Percentiles rank a stretch among this genome's conserved stretches.
phyloP scores from a whole-genome alignment of 2,329 filamentous ascomycete species.

The Neofusicoccum laricinum region DNA sequence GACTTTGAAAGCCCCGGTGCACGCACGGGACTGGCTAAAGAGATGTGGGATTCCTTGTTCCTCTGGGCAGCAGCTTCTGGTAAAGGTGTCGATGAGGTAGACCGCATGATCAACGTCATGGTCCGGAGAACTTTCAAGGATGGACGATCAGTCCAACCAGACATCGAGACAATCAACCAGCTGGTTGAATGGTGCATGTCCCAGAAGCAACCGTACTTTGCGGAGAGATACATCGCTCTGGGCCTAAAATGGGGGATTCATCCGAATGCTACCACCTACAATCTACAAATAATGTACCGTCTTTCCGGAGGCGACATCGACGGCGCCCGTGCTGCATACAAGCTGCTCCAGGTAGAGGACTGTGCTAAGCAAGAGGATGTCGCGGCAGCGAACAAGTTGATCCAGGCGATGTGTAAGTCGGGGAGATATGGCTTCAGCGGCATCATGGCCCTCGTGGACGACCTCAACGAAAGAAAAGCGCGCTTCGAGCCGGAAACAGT shows the following conservation, averaged over 20 bases:
- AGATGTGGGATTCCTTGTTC: slow-evolving; percentile 66
- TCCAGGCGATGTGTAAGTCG: slow-evolving; percentile 64
- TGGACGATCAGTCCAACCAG: slow-evolving; percentile 51
- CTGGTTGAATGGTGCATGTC: slow-evolving; percentile 71
- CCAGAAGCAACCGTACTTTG: slow-evolving; percentile 67
- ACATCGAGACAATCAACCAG: slow-evolving; percentile 71
- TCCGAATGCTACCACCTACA: slow-evolving; percentile 67
- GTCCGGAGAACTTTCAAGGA: slow-evolving; percentile 48
- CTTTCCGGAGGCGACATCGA: slow-evolving; percentile 70
- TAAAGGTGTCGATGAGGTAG: slow-evolving; percentile 68
- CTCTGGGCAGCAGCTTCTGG: slow-evolving; percentile 73
- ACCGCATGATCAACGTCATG: slow-evolving; percentile 70
- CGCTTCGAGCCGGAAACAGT: slow-evolving; percentile 73
- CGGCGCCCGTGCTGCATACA: slow-evolving; percentile 65
- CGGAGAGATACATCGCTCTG: slow-evolving; percentile 69
- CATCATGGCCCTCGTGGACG: slow-evolving; percentile 70
- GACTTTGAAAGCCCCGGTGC: neutral
- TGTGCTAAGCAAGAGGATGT: slow-evolving; percentile 56
- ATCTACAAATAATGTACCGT: slow-evolving; percentile 73
- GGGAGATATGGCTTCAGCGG: slow-evolving; percentile 64
- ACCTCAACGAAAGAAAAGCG: slow-evolving; percentile 66
- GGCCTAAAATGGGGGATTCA: slow-evolving; percentile 63
- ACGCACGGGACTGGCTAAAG: neutral
- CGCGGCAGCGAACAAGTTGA: slow-evolving; percentile 66
- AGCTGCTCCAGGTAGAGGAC: slow-evolving; percentile 57